These are phyloP conservation scores for Sporothrix phasma DNA, from an alignment of 2,329 filamentous ascomycete species.

Conservation along the genomic window DNA sequence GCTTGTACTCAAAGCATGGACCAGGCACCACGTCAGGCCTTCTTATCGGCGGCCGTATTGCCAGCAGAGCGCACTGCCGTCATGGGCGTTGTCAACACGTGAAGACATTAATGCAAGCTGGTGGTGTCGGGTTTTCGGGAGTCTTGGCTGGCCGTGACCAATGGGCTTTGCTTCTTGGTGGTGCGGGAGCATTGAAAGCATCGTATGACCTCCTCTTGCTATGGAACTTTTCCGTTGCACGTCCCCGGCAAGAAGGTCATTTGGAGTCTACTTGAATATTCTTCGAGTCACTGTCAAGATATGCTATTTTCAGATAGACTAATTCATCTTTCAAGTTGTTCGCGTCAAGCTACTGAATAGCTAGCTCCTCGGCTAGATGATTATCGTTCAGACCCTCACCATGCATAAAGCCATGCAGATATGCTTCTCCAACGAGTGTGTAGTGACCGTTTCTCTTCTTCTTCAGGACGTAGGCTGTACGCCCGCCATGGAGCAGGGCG, in stretches of 20 bases:
- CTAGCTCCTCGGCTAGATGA: not conserved
- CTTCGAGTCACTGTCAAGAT: too few species aligned
- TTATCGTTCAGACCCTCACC: not conserved
- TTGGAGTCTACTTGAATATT: not conserved
- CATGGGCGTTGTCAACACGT: constrained; percentile 62
- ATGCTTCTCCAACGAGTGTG: not conserved
- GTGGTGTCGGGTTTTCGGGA: constrained; percentile 57
- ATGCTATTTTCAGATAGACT: not conserved
- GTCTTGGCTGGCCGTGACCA: constrained; percentile 37
- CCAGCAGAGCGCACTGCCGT: constrained; percentile 59
- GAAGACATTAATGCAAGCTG: constrained; percentile 53
- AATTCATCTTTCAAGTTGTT: not conserved
- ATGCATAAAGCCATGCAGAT: not conserved
- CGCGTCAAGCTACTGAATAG: not conserved
- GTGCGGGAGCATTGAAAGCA: constrained; percentile 19
- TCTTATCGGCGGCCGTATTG: constrained; percentile 55
- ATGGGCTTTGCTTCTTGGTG: constrained; percentile 17
- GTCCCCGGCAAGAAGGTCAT: not conserved
- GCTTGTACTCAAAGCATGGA: constrained; percentile 60
- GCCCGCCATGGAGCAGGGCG: not conserved
- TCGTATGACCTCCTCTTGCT: constrained; percentile 19
- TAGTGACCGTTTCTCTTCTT: not conserved
- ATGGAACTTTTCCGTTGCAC: constrained; percentile 27
- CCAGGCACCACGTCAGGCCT: constrained; percentile 57
- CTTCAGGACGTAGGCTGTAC: not conserved